A percentile compares a stretch with the other conserved stretches of the same genome.
phyloP scores from a whole-genome alignment of 2,329 filamentous ascomycete genomes.

The Nothophaeocryptopus gaeumannii region DNA sequence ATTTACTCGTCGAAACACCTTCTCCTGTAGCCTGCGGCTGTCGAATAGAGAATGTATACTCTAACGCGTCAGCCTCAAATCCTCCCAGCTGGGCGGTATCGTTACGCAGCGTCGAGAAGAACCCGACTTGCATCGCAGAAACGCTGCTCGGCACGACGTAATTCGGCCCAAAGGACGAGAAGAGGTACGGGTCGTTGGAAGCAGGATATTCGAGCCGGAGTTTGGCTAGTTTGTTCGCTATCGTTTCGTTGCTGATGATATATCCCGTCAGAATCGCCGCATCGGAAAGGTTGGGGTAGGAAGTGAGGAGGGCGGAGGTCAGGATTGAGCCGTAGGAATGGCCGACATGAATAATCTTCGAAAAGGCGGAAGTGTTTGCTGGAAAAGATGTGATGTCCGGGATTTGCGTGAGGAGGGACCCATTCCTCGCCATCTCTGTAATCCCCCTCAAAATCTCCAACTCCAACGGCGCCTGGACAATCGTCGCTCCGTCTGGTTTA shows the following conservation, averaged over 20 bases:
- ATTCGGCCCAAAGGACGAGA: constrained; percentile 25
- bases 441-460: constrained; percentile 37
- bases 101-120: constrained; percentile 30
- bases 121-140: constrained; percentile 26
- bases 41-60: too few relatives aligned
- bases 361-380: constrained; percentile 13
- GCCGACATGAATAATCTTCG: constrained; percentile 39
- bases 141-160: constrained; percentile 25
- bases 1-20: neutral
- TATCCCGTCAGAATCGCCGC: constrained; percentile 39
- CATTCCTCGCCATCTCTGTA: constrained; percentile 30
- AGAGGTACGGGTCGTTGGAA: constrained; percentile 27
- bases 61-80: neutral
- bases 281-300: constrained; percentile 34
- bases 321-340: constrained; percentile 39
- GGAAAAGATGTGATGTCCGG: too few relatives aligned
- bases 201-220: constrained; percentile 28
- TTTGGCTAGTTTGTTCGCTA: constrained; percentile 16
- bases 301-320: constrained; percentile 30
- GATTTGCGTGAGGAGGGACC: neutral
- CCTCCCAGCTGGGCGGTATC: constrained; percentile 29
- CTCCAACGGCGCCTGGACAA: constrained; percentile 39
- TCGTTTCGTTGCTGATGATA: constrained; percentile 21
- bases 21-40: too few relatives aligned
- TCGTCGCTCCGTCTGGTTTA: constrained; percentile 38